phyloP scores from a whole-genome alignment of 495 filamentous ascomycete genomes.

The Talaromyces ruber region DNA sequence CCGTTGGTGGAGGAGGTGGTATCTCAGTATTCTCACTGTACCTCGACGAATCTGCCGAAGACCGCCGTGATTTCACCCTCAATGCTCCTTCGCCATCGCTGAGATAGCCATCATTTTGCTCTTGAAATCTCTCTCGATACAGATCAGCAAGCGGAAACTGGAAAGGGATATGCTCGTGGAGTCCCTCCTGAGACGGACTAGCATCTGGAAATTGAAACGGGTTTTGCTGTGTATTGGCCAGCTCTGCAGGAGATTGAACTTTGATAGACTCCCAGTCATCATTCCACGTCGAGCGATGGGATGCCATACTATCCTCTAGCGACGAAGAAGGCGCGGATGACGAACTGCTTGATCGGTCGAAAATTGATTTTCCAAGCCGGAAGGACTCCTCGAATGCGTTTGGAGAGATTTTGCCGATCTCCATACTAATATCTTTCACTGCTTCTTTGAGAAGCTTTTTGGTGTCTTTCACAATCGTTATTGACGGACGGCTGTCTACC shows the following conservation, averaged over 20 bases:
- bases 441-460: slow-evolving; percentile 38
- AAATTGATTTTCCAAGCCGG: slow-evolving; percentile 54
- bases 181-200: slow-evolving; percentile 21
- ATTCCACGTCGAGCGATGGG: slow-evolving; percentile 26
- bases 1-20: slow-evolving; percentile 16
- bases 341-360: slow-evolving; percentile 61
- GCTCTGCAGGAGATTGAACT: slow-evolving; percentile 28
- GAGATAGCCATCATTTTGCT: slow-evolving; percentile 34
- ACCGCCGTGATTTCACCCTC: slow-evolving; percentile 8
- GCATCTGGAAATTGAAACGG: slow-evolving; percentile 12
- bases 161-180: slow-evolving; percentile 16
- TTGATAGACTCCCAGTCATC: slow-evolving; percentile 19
- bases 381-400: slow-evolving; percentile 39
- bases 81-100: slow-evolving; percentile 28
- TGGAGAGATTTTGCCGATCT: slow-evolving; percentile 48
- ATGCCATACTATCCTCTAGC: slow-evolving; percentile 20
- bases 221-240: slow-evolving; percentile 11
- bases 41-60: slow-evolving; percentile 27
- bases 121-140: slow-evolving; percentile 21
- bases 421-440: slow-evolving; percentile 42
- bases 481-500: slow-evolving; percentile 1
- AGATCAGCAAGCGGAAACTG: slow-evolving; percentile 29
- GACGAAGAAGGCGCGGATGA: slow-evolving; percentile 44
- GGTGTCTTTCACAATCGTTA: slow-evolving; percentile 29
- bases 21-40: slow-evolving; percentile 24